Percentiles rank a stretch among this genome's conserved stretches.
phyloP scores from a whole-genome alignment of 768 basidiomycete species.

The Kwoniella mangroviensis region DNA sequence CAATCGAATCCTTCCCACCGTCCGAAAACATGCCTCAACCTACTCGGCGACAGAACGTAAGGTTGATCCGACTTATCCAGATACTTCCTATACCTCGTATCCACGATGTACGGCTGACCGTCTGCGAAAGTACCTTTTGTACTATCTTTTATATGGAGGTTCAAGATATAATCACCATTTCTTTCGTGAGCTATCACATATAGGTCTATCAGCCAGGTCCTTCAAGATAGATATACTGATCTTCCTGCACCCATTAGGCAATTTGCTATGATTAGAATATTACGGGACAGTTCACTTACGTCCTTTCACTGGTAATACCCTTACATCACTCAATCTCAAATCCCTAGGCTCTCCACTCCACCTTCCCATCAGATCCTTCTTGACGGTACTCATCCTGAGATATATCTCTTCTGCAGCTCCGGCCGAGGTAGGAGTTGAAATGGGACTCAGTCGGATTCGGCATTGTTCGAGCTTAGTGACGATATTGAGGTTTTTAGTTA shows the following conservation, averaged over 20 bases:
- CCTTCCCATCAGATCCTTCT: constrained; percentile 2
- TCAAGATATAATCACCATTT: constrained; percentile 1
- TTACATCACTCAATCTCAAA: constrained; percentile 13
- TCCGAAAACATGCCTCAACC: constrained; percentile 37
- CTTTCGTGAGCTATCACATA: not conserved
- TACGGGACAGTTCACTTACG: not conserved
- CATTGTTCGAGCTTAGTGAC: constrained; percentile 21
- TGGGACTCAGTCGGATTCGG: not conserved
- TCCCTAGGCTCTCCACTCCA: constrained; percentile 18
- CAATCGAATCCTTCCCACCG: constrained; percentile 6
- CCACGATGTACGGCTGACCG: constrained; percentile 24
- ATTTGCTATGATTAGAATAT: too few relatives aligned
- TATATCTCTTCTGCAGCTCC: constrained; percentile 1
- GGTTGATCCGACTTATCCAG: constrained; percentile 26
- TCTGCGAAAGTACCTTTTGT: not conserved
- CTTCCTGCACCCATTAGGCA: too few relatives aligned
- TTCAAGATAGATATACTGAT: too few relatives aligned
- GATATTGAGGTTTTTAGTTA: constrained; percentile 6
- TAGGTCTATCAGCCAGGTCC: too few relatives aligned
- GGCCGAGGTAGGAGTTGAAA: not conserved
- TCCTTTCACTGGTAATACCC: constrained; percentile 10
- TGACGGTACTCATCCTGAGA: constrained; percentile 23
- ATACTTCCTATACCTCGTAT: constrained; percentile 26
- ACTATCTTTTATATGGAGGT: not conserved
- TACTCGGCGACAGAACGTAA: constrained; percentile 30